Percentiles rank a stretch among this genome's conserved stretches.
phyloP scores from a whole-genome alignment of 2,329 filamentous ascomycete species.

The Stemphylium lycopersici region DNA sequence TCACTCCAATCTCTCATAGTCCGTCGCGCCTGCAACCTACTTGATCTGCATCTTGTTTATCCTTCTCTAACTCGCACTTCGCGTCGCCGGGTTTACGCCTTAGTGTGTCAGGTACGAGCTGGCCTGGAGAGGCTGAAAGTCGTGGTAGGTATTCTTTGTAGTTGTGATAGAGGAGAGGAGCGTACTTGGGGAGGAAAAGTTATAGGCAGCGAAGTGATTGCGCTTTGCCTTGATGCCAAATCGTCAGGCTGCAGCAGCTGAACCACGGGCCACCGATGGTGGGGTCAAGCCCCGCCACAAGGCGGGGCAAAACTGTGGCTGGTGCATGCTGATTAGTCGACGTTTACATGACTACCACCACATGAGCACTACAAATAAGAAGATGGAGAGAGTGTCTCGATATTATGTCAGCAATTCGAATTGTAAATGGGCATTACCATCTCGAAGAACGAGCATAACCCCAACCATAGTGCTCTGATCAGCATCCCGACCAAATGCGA shows the following conservation, averaged over 20 bases:
- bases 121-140: too few relatives aligned
- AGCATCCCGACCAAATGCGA: too few relatives aligned
- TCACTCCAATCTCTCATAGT: not conserved
- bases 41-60: slow-evolving; percentile 46
- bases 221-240: not conserved
- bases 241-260: slow-evolving; percentile 13
- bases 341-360: too few relatives aligned
- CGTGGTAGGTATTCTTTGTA: not conserved
- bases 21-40: slow-evolving; percentile 20
- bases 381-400: not conserved
- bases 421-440: too few relatives aligned
- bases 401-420: too few relatives aligned
- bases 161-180: not conserved
- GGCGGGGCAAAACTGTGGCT: slow-evolving; percentile 14
- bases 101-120: too few relatives aligned
- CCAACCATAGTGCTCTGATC: too few relatives aligned
- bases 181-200: not conserved
- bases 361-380: not conserved
- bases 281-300: slow-evolving; percentile 11
- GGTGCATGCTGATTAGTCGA: not conserved
- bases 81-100: not conserved
- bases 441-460: too few relatives aligned
- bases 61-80: not conserved
- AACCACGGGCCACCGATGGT: slow-evolving; percentile 11
- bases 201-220: slow-evolving; percentile 7